Evolutionary conservation across 1,284 basidiomycete species (phyloP).

Genomic region (Cryptococcus sp.): DNA sequence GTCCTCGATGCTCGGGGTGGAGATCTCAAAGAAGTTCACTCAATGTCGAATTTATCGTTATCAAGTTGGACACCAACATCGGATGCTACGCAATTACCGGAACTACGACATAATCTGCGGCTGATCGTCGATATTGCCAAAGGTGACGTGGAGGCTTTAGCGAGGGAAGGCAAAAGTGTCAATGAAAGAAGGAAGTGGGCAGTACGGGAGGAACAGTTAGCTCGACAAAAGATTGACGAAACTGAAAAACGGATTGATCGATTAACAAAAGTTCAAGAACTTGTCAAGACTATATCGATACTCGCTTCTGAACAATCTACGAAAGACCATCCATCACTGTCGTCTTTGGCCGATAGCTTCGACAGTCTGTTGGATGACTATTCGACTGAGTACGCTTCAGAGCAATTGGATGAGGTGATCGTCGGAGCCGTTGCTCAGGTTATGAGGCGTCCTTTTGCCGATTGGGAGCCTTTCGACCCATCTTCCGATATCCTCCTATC

Average conservation of each 20-base stretch:
- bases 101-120: constrained; percentile 89
- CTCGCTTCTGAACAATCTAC: constrained; percentile 59
- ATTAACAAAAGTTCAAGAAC: constrained; percentile 67
- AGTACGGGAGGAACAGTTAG: constrained; percentile 58
- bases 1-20: constrained; percentile 94
- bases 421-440: constrained; percentile 82
- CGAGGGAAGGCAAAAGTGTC: constrained; percentile 78
- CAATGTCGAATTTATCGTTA: constrained; percentile 69
- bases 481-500: constrained; percentile 33
- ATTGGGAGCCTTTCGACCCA: constrained; percentile 40
- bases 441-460: constrained; percentile 22
- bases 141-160: constrained; percentile 77
- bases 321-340: constrained; percentile 61
- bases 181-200: constrained; percentile 73
- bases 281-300: constrained; percentile 63
- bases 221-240: constrained; percentile 62
- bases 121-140: constrained; percentile 79
- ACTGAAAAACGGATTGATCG: constrained; percentile 57
- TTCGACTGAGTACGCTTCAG: constrained; percentile 69
- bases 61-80: constrained; percentile 78
- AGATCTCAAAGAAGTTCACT: constrained; percentile 77
- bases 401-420: constrained; percentile 82
- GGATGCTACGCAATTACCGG: constrained; percentile 81
- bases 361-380: constrained; percentile 67
- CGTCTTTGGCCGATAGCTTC: constrained; percentile 66